phyloP scores from a whole-genome alignment of 2,329 filamentous ascomycete genomes.

The Colletotrichum orchidophilum region DNA sequence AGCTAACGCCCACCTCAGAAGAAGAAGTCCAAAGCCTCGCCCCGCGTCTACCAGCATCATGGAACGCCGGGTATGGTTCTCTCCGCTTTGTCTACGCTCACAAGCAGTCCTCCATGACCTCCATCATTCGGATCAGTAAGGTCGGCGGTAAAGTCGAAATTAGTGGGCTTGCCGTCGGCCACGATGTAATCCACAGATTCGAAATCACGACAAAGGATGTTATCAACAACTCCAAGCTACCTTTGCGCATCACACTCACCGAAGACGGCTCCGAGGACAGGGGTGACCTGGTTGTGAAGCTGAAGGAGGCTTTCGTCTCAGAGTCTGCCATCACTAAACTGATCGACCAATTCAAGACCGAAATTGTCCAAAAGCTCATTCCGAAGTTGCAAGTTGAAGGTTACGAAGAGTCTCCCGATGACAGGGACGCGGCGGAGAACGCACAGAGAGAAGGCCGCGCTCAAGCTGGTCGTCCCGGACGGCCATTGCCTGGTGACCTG shows the following conservation, averaged over 20 bases:
- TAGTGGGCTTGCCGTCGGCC: conserved; percentile 79
- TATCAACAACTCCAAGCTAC: conserved; percentile 67
- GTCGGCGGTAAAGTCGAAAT: conserved; percentile 87
- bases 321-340: conserved; percentile 75
- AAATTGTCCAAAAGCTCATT: conserved; percentile 85
- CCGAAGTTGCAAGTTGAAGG: conserved; percentile 81
- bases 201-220: conserved; percentile 81
- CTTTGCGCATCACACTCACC: conserved; percentile 63
- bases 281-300: conserved; percentile 55
- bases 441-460: conserved; percentile 51
- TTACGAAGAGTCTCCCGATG: conserved; percentile 70
- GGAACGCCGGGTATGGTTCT: conserved; percentile 79
- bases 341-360: conserved; percentile 76
- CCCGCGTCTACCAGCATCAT: conserved; percentile 75
- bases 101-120: conserved; percentile 84
- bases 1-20: conserved; percentile 51
- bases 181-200: conserved; percentile 82
- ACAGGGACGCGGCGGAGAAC: conserved; percentile 51
- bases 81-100: conserved; percentile 90
- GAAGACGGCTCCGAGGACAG: conserved; percentile 59
- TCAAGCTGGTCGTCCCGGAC: conserved; percentile 49
- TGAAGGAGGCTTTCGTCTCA: conserved; percentile 78
- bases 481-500: conserved; percentile 45
- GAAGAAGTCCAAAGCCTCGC: conserved; percentile 65
- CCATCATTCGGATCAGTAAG: conserved; percentile 82